Evolutionary conservation across 2,329 filamentous ascomycete genomes (phyloP).

Genomic region (Penicillium sp.): DNA sequence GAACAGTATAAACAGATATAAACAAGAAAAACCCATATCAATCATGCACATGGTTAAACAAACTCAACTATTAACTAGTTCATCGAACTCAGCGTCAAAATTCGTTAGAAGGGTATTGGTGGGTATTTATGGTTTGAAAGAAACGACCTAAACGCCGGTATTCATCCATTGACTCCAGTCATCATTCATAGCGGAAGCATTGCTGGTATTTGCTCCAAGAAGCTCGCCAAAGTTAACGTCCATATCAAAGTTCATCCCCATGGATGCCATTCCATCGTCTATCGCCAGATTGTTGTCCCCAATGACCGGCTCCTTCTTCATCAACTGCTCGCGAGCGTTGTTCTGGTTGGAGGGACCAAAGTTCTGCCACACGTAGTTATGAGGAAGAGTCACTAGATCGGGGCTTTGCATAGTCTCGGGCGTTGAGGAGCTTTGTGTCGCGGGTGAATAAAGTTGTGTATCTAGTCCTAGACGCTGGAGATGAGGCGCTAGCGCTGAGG

Average conservation of each 20-base stretch:
- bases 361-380: conserved; percentile 40
- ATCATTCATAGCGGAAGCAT: conserved; percentile 26
- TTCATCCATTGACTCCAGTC: conserved; percentile 41
- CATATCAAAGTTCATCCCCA: conserved; percentile 24
- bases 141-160: conserved; percentile 18
- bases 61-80: not conserved
- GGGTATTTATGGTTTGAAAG: not conserved
- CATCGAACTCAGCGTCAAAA: not conserved
- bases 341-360: conserved; percentile 29
- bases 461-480: conserved; percentile 21
- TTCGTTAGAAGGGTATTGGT: not conserved
- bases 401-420: conserved; percentile 36
- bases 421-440: conserved; percentile 27
- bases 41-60: not conserved
- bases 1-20: too few relatives aligned
- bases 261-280: conserved; percentile 22
- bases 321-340: conserved; percentile 16
- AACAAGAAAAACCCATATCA: not conserved
- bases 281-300: conserved; percentile 20
- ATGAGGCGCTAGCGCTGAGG: conserved; percentile 23
- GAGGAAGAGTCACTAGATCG: conserved; percentile 39
- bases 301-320: conserved; percentile 22
- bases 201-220: conserved; percentile 25
- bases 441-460: conserved; percentile 31
- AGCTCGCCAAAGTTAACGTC: conserved; percentile 38